Conservation (phyloP, 2,329 filamentous ascomycete species). For the Fusarium denticulatum region DNA sequence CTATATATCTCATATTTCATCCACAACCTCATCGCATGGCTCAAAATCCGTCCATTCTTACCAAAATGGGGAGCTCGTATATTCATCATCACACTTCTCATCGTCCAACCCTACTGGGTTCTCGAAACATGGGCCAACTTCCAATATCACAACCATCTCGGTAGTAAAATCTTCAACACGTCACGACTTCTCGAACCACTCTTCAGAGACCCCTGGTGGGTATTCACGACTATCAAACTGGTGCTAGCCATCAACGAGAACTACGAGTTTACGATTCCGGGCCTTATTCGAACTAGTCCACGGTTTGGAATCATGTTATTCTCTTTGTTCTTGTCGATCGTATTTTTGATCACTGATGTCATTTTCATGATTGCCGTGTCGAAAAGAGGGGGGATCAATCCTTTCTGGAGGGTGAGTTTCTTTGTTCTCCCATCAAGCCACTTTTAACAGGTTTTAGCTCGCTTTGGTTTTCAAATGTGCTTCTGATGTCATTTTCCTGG, state of each 20-base stretch:
- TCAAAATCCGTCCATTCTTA: constrained; percentile 20
- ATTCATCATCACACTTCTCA: constrained; percentile 16
- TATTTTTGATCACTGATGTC: constrained; percentile 16
- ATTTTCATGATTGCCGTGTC: constrained; percentile 29
- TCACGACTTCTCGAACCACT: constrained; percentile 15
- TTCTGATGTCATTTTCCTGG: constrained; percentile 25
- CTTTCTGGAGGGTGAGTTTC: constrained; percentile 21
- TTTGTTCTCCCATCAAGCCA: not conserved
- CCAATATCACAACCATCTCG: constrained; percentile 26
- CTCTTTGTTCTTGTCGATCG: constrained; percentile 15
- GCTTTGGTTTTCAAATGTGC: constrained; percentile 28
- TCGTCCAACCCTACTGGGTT: constrained; percentile 22
- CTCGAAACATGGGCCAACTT: constrained; percentile 32
- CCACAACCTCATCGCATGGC: constrained; percentile 26
- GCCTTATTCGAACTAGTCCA: constrained; percentile 11
- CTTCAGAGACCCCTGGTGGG: constrained; percentile 27
- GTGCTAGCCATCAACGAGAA: constrained; percentile 26
- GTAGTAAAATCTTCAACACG: constrained; percentile 6
- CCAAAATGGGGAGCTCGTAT: constrained; percentile 16
- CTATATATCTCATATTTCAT: constrained; percentile 25
- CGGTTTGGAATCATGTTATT: constrained; percentile 27
- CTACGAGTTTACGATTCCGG: constrained; percentile 23
- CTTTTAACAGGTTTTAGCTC: not conserved
- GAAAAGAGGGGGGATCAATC: constrained; percentile 20
- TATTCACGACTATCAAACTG: constrained; percentile 19